phyloP scores from a whole-genome alignment of 768 basidiomycete species.

The Lactifluus pinguis region DNA sequence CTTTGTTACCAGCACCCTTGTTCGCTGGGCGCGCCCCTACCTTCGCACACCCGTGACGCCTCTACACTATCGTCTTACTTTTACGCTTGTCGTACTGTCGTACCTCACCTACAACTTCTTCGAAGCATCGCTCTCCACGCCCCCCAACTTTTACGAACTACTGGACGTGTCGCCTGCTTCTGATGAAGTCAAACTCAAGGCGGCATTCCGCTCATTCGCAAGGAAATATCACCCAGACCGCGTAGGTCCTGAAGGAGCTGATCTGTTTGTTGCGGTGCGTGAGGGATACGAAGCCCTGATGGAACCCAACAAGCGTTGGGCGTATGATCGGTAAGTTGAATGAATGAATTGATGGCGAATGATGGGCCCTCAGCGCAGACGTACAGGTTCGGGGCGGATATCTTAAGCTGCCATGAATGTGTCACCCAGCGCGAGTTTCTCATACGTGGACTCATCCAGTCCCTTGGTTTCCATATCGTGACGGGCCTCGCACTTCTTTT shows the following conservation, averaged over 20 bases:
- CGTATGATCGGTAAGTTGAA: slow-evolving; percentile 64
- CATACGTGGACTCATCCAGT: slow-evolving; percentile 50
- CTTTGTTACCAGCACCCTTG: slow-evolving; percentile 42
- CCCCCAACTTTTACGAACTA: slow-evolving; percentile 72
- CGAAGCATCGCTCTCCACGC: slow-evolving; percentile 45
- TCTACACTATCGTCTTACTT: slow-evolving; percentile 55
- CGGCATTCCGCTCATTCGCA: slow-evolving; percentile 69
- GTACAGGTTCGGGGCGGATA: slow-evolving; percentile 68
- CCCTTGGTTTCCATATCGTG: slow-evolving; percentile 59
- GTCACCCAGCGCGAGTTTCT: slow-evolving; percentile 65
- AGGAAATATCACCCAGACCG: slow-evolving; percentile 71
- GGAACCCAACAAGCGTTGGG: slow-evolving; percentile 69
- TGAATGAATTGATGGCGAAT: neutral
- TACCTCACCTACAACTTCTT: slow-evolving; percentile 62
- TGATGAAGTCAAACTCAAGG: slow-evolving; percentile 58
- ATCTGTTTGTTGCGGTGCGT: slow-evolving; percentile 58
- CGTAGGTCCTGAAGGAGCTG: slow-evolving; percentile 49
- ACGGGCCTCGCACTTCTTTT: slow-evolving; percentile 49
- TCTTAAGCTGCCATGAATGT: slow-evolving; percentile 57
- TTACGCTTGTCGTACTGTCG: slow-evolving; percentile 50
- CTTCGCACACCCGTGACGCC: slow-evolving; percentile 11
- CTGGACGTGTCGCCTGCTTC: slow-evolving; percentile 54
- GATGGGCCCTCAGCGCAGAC: neutral
- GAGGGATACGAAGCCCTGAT: slow-evolving; percentile 73
- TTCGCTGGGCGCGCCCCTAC: slow-evolving; percentile 26